Evolutionary conservation across 352 stramenopile genomes (phyloP).

Genomic region (Pythium periplocum): DNA sequence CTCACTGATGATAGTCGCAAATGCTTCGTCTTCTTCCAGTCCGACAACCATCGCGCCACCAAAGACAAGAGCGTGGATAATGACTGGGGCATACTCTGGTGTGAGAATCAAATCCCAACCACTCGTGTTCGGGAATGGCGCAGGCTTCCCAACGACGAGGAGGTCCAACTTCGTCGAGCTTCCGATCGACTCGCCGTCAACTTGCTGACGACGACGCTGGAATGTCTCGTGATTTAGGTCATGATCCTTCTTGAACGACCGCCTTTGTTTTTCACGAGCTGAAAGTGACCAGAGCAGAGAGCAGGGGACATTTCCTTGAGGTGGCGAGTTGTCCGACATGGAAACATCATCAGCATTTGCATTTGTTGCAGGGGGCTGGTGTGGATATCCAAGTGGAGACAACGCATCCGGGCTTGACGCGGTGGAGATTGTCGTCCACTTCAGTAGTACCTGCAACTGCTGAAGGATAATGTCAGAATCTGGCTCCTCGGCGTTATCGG

Average conservation of each 20-base stretch:
- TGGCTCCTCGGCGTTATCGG: slow-evolving; percentile 53
- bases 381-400: slow-evolving; percentile 21
- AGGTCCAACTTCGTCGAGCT: slow-evolving; percentile 24
- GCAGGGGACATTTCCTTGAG: neutral
- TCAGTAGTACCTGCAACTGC: slow-evolving; percentile 42
- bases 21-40: slow-evolving; percentile 57
- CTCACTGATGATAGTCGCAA: slow-evolving; percentile 44
- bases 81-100: slow-evolving; percentile 29
- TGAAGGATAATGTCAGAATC: slow-evolving; percentile 48
- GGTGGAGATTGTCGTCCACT: slow-evolving; percentile 39
- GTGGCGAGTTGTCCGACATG: no score
- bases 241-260: slow-evolving; percentile 48
- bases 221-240: slow-evolving; percentile 30
- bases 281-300: slow-evolving; percentile 61
- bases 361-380: slow-evolving; percentile 7
- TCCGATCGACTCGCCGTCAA: neutral
- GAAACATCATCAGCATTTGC: no score
- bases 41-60: slow-evolving; percentile 64
- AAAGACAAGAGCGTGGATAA: slow-evolving; percentile 68
- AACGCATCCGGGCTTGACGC: neutral
- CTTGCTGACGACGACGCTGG: neutral
- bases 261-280: slow-evolving; percentile 25
- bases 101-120: slow-evolving; percentile 66
- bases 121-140: slow-evolving; percentile 36
- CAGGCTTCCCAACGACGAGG: slow-evolving; percentile 32